Conservation (phyloP, 2,329 filamentous ascomycete genomes). For the Macrophomina tecta region DNA sequence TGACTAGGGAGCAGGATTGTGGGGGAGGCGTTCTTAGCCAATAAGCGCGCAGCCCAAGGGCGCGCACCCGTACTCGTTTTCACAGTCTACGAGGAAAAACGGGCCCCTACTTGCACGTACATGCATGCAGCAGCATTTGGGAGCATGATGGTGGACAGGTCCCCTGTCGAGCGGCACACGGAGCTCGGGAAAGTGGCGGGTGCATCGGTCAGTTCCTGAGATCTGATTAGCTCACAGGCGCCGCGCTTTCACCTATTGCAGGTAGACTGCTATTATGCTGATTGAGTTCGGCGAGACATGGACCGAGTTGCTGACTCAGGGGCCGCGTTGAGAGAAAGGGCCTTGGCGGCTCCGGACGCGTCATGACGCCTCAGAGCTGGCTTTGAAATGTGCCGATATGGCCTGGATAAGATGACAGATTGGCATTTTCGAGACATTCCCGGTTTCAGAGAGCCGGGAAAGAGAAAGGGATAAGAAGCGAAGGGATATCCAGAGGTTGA, state of each 20-base stretch:
- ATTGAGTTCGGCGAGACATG: constrained; percentile 12
- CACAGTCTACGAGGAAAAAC: not conserved
- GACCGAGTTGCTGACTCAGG: constrained; percentile 15
- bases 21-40: not conserved
- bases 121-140: not conserved
- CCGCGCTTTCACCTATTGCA: not conserved
- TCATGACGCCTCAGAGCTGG: not conserved
- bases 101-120: not conserved
- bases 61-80: not conserved
- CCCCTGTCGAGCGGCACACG: not conserved
- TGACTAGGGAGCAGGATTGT: not conserved
- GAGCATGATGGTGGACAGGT: not conserved
- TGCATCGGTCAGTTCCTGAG: not conserved
- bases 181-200: not conserved
- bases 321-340: not conserved
- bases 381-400: not conserved
- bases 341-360: not conserved
- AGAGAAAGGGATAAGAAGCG: no score
- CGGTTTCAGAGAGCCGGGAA: no score
- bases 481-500: no score
- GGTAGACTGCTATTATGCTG: not conserved
- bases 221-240: not conserved
- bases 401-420: not conserved
- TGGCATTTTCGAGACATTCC: no score
- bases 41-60: no score